These are phyloP conservation scores for Herpotrichia juniperi DNA, from an alignment of 2,329 filamentous ascomycete species.

Conservation along the genomic window DNA sequence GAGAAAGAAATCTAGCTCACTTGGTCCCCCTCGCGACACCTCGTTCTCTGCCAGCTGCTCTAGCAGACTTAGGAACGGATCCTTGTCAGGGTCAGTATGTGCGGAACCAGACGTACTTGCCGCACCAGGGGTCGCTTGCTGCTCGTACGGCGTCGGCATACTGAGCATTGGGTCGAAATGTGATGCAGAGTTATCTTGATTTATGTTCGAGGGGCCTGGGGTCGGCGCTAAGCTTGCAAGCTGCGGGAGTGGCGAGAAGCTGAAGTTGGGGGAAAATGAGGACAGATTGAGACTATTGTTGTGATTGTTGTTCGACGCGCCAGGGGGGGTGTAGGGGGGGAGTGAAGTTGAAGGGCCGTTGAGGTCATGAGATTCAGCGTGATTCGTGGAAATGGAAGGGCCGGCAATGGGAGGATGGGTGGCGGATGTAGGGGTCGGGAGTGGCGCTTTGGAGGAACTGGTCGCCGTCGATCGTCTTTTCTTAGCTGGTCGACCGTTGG, in stretches of 20 bases:
- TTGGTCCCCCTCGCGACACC: slow-evolving; percentile 69
- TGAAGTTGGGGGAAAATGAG: slow-evolving; percentile 51
- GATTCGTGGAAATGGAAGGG: slow-evolving; percentile 22
- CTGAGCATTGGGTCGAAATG: slow-evolving; percentile 49
- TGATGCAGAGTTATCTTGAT: slow-evolving; percentile 21
- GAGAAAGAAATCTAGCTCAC: slow-evolving; percentile 80
- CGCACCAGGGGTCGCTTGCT: slow-evolving; percentile 53
- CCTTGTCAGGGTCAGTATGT: slow-evolving; percentile 66
- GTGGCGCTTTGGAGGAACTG: slow-evolving; percentile 26
- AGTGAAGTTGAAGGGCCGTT: slow-evolving; percentile 26
- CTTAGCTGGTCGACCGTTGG: slow-evolving; percentile 40
- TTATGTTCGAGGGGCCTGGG: slow-evolving; percentile 22
- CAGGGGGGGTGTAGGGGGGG: slow-evolving; percentile 36
- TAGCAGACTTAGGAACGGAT: slow-evolving; percentile 78
- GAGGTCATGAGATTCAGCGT: slow-evolving; percentile 26
- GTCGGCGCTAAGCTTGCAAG: slow-evolving; percentile 40
- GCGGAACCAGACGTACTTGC: slow-evolving; percentile 48
- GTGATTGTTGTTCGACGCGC: slow-evolving; percentile 12
- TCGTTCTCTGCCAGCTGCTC: slow-evolving; percentile 87
- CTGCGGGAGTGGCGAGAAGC: slow-evolving; percentile 41
- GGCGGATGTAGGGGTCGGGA: slow-evolving; percentile 39
- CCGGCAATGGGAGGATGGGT: slow-evolving; percentile 31
- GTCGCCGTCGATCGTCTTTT: slow-evolving; percentile 41
- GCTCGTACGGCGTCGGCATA: slow-evolving; percentile 47
- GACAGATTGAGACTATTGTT: slow-evolving; percentile 30